phyloP scores from a whole-genome alignment of 805 yeast genomes.

The Spencermartinsiella europaea region DNA sequence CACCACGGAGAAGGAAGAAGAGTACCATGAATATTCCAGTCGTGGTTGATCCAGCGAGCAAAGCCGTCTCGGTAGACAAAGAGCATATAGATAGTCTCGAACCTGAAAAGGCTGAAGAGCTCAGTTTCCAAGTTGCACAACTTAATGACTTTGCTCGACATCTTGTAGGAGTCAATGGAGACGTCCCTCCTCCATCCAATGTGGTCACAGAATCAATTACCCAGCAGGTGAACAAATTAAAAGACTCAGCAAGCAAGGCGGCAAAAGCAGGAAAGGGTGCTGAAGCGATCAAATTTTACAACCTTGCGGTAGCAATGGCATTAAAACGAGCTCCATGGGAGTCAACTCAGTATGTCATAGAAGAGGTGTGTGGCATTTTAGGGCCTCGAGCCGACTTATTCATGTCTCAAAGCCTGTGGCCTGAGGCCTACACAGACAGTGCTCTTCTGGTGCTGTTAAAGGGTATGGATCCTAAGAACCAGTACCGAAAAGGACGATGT shows the following conservation, averaged over 20 bases:
- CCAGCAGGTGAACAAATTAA: conserved; percentile 31
- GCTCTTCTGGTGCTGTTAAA: conserved; percentile 30
- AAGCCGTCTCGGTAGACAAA: conserved; percentile 17
- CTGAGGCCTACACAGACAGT: conserved; percentile 36
- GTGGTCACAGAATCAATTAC: conserved; percentile 24
- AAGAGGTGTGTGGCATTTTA: conserved; percentile 31
- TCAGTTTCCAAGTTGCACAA: conserved; percentile 21
- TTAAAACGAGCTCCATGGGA: conserved; percentile 38
- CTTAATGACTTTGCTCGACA: conserved; percentile 31
- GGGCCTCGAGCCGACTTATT: conserved; percentile 37
- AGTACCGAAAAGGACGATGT: conserved; percentile 32
- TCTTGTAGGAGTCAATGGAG: conserved; percentile 27
- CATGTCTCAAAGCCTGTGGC: conserved; percentile 31
- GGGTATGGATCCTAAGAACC: conserved; percentile 30
- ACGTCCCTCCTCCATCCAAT: conserved; percentile 35
- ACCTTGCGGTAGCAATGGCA: conserved; percentile 37
- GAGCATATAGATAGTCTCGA: conserved; percentile 9
- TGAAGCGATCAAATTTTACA: conserved; percentile 34
- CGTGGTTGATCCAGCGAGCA: conserved; percentile 20
- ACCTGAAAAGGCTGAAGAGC: conserved; percentile 18
- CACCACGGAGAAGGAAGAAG: too few species aligned
- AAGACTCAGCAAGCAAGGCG: conserved; percentile 30
- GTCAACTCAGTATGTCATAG: conserved; percentile 29
- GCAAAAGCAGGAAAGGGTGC: conserved; percentile 24
- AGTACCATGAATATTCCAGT: conserved; percentile 19